Evolutionary conservation across 345 rosid genomes (phyloP), one percentile per base, ranked within the genome.

Genomic region (Hibiscus mutabilis): DNA sequence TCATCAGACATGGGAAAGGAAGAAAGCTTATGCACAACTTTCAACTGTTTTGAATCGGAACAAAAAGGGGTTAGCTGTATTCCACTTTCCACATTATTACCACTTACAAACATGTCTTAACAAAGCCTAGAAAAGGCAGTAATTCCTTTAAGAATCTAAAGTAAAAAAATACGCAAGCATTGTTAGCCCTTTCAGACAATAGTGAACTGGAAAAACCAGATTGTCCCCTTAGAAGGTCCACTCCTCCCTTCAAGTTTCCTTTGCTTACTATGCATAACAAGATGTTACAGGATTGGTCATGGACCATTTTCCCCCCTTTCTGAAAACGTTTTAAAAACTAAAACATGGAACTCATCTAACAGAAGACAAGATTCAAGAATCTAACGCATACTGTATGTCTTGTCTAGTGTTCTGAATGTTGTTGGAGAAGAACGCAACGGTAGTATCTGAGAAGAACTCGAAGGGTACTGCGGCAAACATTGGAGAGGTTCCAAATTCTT

Each of bases 371-470:
- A 58, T 58, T 58, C 61, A 24, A 57, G 65, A 69, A 76, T 51
- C 79, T 67, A 79, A 59, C 71, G 78, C 24, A 75, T 47, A 75
- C 44, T 53, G 40, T 29, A 58, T 59, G 66, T 80, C 70, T 80
- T 87, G 78, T 84, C 84, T 60, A 68, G 44, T 66, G 93, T 82
- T 76, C 77, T 87, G 78, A 84, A 79, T 59, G 84, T 59, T 76
- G 88, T 72, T 0, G 93, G 86, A 11, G 90, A 85, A 71, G 89
- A 83, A 65, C 81, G 79, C 85, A 88, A 59, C 33, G 93, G 91
- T 15, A 86, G 83, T 81, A 93, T 89, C 89, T 86, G 88, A 37
- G 88, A 80, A 52, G 86, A 82, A 56, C 82, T 73, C 46, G 88
- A 75, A 66, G 82, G 76, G 46, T 64, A 76, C 13, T 76, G 87